Conservation (phyloP, 2,329 filamentous ascomycete species). For the Fonsecaea multimorphosa region DNA sequence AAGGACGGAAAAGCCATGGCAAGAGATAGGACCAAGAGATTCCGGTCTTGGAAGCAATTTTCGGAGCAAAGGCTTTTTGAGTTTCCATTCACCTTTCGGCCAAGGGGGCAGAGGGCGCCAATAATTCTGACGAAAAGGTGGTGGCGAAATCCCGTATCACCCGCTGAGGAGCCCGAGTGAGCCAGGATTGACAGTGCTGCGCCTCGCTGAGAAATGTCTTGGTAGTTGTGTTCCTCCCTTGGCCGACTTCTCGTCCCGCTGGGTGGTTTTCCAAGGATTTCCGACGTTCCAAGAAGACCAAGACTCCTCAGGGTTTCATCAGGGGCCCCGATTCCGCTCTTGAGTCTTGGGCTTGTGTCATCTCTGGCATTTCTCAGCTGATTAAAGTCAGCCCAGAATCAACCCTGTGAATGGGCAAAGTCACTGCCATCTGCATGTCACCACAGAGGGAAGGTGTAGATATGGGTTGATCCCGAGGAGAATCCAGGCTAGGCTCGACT, state of each 20-base stretch:
- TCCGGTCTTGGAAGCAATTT: conserved; percentile 18
- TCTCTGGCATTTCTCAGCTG: neutral
- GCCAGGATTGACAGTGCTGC: conserved; percentile 20
- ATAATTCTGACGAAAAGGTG: neutral
- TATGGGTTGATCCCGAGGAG: too few species aligned
- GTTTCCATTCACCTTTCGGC: neutral
- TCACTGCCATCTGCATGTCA: neutral
- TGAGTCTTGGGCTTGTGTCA: neutral
- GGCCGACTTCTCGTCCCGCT: conserved; percentile 30
- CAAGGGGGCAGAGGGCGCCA: neutral
- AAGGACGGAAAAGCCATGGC: conserved; percentile 12
- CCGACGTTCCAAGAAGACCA: conserved; percentile 32
- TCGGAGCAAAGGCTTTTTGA: conserved; percentile 6
- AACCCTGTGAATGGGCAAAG: neutral
- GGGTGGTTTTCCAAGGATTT: conserved; percentile 27
- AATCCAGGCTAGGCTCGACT: neutral
- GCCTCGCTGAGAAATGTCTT: conserved; percentile 17
- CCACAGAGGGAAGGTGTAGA: neutral
- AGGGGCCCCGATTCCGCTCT: neutral
- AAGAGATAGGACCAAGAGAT: conserved; percentile 14
- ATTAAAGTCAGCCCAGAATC: neutral
- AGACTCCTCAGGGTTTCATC: conserved; percentile 20
- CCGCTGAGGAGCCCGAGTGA: neutral
- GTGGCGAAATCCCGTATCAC: conserved; percentile 2
- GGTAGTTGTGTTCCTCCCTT: conserved; percentile 3